Evolutionary conservation across 2,329 filamentous ascomycete species (phyloP).

Genomic region (Capronia epimyces): DNA sequence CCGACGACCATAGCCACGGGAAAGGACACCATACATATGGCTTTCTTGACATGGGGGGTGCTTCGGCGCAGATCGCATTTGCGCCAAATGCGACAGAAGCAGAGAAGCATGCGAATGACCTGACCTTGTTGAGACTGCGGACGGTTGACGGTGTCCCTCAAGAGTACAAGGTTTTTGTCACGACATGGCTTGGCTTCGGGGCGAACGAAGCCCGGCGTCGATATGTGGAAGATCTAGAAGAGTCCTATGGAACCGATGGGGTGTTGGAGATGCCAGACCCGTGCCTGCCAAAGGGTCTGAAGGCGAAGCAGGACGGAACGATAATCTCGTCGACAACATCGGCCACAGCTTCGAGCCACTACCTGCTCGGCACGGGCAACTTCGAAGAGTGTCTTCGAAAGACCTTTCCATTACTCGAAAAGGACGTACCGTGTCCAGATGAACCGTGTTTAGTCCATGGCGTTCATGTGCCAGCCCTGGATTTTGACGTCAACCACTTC

Average conservation of each 20-base stretch:
- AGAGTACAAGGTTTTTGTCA: conserved; percentile 89
- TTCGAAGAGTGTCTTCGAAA: conserved; percentile 78
- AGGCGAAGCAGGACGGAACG: conserved; percentile 66
- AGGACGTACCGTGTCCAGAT: conserved; percentile 77
- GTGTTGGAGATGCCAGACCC: conserved; percentile 75
- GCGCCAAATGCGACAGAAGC: conserved; percentile 89
- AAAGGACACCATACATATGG: conserved; percentile 92
- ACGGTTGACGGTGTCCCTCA: conserved; percentile 69
- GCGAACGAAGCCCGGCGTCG: conserved; percentile 84
- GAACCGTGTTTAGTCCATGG: conserved; percentile 85
- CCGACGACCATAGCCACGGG: conserved; percentile 67
- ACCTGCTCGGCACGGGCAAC: conserved; percentile 73
- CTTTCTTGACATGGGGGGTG: conserved; percentile 96
- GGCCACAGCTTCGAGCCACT: conserved; percentile 29
- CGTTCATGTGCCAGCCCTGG: conserved; percentile 87
- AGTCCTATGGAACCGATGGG: conserved; percentile 56
- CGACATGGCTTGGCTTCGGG: conserved; percentile 96
- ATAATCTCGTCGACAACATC: conserved; percentile 39
- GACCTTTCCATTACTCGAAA: conserved; percentile 81
- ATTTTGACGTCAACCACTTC: conserved; percentile 96
- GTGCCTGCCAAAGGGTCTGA: conserved; percentile 75
- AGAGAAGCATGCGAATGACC: conserved; percentile 78
- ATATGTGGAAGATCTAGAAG: conserved; percentile 72
- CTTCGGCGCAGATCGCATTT: conserved; percentile 96
- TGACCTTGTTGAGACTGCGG: conserved; percentile 79